phyloP scores from a whole-genome alignment of 2,329 filamentous ascomycete genomes.

The Colletotrichum scovillei region DNA sequence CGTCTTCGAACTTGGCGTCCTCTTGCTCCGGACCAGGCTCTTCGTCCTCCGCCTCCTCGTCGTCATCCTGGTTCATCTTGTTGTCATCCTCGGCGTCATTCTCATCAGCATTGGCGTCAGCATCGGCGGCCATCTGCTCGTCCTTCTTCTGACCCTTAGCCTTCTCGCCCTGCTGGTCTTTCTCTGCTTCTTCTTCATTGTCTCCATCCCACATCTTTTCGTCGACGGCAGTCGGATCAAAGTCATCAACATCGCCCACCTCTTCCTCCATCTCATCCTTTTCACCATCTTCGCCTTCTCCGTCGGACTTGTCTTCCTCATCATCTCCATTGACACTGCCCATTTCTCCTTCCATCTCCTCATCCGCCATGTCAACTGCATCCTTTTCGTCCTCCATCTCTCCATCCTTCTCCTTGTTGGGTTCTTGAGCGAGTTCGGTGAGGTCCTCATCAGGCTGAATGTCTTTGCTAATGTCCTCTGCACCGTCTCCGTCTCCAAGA shows the following conservation, averaged over 20 bases:
- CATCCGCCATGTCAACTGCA: slow-evolving; percentile 91
- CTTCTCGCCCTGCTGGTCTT: slow-evolving; percentile 82
- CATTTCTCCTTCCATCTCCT: slow-evolving; percentile 89
- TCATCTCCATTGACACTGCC: slow-evolving; percentile 72
- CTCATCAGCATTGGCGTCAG: slow-evolving; percentile 61
- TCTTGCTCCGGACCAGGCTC: slow-evolving; percentile 70
- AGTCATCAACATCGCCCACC: slow-evolving; percentile 88
- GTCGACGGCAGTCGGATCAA: slow-evolving; percentile 90
- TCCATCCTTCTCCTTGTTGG: slow-evolving; percentile 71
- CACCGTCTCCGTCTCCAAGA: slow-evolving; percentile 93
- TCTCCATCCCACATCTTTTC: slow-evolving; percentile 99
- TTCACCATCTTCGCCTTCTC: slow-evolving; percentile 73
- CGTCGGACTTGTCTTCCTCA: slow-evolving; percentile 69
- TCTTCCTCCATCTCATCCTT: slow-evolving; percentile 89
- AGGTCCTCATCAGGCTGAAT: slow-evolving; percentile 94
- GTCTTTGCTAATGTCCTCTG: slow-evolving; percentile 98
- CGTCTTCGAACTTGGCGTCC: slow-evolving; percentile 65
- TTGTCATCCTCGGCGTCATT: slow-evolving; percentile 55
- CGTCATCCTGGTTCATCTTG: slow-evolving; percentile 55
- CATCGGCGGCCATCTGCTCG: slow-evolving; percentile 69
- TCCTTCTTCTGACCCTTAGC: slow-evolving; percentile 76
- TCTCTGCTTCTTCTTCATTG: slow-evolving; percentile 76
- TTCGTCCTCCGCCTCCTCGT: slow-evolving; percentile 62
- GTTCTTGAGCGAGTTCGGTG: slow-evolving; percentile 88
- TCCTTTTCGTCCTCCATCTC: slow-evolving; percentile 85